Conservation (phyloP, 2,329 filamentous ascomycete genomes). For the Aspergillus fijiensis region DNA sequence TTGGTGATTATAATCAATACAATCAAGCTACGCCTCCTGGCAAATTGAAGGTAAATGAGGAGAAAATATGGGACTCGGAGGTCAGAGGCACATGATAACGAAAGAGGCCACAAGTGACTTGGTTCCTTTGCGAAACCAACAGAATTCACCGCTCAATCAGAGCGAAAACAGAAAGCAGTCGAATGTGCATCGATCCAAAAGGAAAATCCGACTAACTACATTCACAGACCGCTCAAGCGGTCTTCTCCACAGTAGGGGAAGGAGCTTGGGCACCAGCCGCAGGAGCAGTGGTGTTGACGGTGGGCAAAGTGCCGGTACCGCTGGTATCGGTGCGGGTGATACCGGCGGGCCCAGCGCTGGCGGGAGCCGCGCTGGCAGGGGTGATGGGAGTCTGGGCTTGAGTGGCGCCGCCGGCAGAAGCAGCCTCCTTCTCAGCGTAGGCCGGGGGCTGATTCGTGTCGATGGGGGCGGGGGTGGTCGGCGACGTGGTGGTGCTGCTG, state of each 20-base stretch:
- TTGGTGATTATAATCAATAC: neutral
- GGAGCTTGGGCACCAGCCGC: neutral
- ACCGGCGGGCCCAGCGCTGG: neutral
- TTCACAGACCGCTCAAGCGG: neutral
- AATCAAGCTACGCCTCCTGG: too few relatives aligned
- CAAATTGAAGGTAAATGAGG: too few relatives aligned
- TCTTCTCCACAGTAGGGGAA: neutral
- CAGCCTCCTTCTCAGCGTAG: constrained; percentile 27
- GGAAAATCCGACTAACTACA: too few relatives aligned
- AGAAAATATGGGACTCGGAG: too few relatives aligned
- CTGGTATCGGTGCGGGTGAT: constrained; percentile 13
- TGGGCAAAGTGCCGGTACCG: neutral
- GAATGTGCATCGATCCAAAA: too few relatives aligned
- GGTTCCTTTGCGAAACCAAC: too few relatives aligned
- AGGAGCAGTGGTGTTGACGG: constrained; percentile 4
- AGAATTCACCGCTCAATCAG: too few relatives aligned
- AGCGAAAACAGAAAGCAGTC: too few relatives aligned
- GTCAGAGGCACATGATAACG: too few relatives aligned
- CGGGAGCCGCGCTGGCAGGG: constrained; percentile 3
- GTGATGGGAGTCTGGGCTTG: constrained; percentile 9
- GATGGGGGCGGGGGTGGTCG: constrained; percentile 13
- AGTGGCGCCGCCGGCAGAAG: neutral
- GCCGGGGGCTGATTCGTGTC: constrained; percentile 23
- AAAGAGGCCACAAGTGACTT: too few relatives aligned
- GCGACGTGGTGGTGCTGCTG: constrained; percentile 5